Evolutionary conservation across 139 green algal genomes (phyloP), one percentile per base, ranked within the genome.

Genomic region (Klebsormidium nitens): DNA sequence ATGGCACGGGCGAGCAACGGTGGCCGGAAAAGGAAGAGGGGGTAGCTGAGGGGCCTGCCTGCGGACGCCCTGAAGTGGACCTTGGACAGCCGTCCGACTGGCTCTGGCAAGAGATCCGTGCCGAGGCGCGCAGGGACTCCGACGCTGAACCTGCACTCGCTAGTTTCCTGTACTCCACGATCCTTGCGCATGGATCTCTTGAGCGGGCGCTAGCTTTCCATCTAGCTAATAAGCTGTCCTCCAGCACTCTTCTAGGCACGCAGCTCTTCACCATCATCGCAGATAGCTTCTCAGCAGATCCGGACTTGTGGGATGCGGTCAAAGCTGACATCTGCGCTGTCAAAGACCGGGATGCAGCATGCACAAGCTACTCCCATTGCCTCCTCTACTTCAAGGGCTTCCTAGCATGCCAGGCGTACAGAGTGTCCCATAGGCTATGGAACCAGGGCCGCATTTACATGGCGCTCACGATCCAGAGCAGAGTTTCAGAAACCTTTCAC

Each of bases 191-290:
- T 59, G 64, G 80, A 40, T 86, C 78, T 1, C 79, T 98, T 56
- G 88, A 91, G 60, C 82, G 84, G 26, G 70, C 85, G 3, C 64
- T 99, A 42, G 86, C 91, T 0, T 96, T 96, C 59, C 80, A 97
- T 36, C 84, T 99, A 36, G 87, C 91, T 44, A 98, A 97, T 82
- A 95, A 95, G 69, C 84, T 99, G 46, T 60, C 74, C 29, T 93
- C 82, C 71, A 61, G 71, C 36, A 96, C 91, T 36, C 84, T 99
- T 58, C 83, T 97, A 61, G 83, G 85, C 8, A 95, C 89, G 8
- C 93, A 98, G 81, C 83, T 98, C 34, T 86, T 90, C 74, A 74
- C 91, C 36, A 82, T 95, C n/a, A 91, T 97, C 39, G 8, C 36
- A 26, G 69, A 74, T 26, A 55, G 56, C 38, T 72, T 73, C 4